Evolutionary conservation across 495 filamentous ascomycete species (phyloP).

Genomic region (Friedmanniomyces endolithicus): DNA sequence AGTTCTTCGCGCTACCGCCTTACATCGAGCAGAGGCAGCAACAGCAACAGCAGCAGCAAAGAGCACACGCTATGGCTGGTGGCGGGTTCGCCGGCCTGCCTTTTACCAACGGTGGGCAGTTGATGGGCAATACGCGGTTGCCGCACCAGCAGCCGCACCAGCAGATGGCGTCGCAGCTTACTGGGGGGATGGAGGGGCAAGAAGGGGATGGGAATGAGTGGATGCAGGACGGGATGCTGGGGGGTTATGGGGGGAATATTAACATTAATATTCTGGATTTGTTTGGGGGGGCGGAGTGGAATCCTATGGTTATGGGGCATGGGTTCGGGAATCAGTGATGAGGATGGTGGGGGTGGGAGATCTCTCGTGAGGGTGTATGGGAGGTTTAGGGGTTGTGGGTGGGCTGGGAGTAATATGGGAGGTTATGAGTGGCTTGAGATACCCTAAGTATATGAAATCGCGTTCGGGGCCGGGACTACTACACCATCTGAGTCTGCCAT

Average conservation of each 20-base stretch:
- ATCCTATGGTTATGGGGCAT: conserved; percentile 16
- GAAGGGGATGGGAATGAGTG: background rate
- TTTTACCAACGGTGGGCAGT: background rate
- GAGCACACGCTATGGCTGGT: background rate
- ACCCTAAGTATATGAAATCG: background rate
- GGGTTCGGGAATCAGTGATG: conserved; percentile 4
- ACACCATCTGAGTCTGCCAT: too few relatives aligned
- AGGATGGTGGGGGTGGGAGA: too few relatives aligned
- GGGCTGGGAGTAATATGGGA: background rate
- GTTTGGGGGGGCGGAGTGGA: conserved; percentile 26
- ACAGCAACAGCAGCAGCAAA: conserved; percentile 9
- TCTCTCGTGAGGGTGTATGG: too few relatives aligned
- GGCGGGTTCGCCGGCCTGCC: background rate
- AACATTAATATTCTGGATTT: conserved; percentile 30
- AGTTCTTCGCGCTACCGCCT: conserved; percentile 43
- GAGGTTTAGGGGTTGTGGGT: too few relatives aligned
- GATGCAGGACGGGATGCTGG: background rate
- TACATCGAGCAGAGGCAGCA: conserved; percentile 37
- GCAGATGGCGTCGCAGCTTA: background rate
- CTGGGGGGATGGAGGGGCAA: too few relatives aligned
- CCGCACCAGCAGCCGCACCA: background rate
- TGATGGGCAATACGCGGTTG: background rate
- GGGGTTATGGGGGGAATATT: conserved; percentile 3
- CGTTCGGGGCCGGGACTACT: too few relatives aligned
- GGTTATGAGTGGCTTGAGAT: background rate